A percentile compares a stretch with the other conserved stretches of the same genome.
These are phyloP conservation scores for Quercus parvula DNA, from an alignment of 306 rosid genomes.

Conservation along the genomic window DNA sequence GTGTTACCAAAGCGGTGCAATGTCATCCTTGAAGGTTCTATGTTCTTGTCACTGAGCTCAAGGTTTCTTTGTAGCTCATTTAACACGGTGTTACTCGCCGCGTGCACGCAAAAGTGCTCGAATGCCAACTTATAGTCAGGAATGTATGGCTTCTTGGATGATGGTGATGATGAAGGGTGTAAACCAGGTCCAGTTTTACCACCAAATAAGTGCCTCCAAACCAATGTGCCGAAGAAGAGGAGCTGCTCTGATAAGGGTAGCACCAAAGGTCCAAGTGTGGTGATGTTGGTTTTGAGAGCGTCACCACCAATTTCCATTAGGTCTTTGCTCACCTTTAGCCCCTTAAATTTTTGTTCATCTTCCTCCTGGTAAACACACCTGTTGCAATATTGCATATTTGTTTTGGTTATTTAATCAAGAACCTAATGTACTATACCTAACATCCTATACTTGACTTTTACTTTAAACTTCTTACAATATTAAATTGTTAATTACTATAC, in stretches of 20 bases:
- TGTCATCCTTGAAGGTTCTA: conserved; percentile 90
- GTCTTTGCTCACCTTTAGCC: conserved; percentile 85
- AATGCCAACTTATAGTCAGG: conserved; percentile 93
- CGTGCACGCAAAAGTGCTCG: conserved; percentile 91
- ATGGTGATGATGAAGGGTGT: conserved; percentile 9
- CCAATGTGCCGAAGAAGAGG: conserved; percentile 66
- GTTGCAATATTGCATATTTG: background rate
- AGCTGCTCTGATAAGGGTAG: conserved; percentile 89
- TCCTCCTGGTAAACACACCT: conserved; percentile 96
- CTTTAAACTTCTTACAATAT: no score
- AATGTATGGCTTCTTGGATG: conserved; percentile 70
- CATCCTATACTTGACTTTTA: no score
- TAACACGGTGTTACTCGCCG: conserved; percentile 72
- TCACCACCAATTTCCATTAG: conserved; percentile 89
- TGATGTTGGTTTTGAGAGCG: conserved; percentile 92
- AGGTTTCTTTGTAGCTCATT: conserved; percentile 87
- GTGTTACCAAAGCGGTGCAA: conserved; percentile 91
- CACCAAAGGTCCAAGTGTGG: conserved; percentile 88
- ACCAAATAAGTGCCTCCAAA: conserved; percentile 73
- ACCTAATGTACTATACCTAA: no score
- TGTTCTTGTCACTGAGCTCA: conserved; percentile 71
- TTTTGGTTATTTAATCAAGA: background rate
- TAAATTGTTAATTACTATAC: no score
- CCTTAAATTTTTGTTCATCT: conserved; percentile 75
- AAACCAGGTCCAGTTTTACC: conserved; percentile 21